Percentiles rank a stretch among this genome's conserved stretches.
phyloP scores from a whole-genome alignment of 106 monocot species.

The Triglochin maritima region DNA sequence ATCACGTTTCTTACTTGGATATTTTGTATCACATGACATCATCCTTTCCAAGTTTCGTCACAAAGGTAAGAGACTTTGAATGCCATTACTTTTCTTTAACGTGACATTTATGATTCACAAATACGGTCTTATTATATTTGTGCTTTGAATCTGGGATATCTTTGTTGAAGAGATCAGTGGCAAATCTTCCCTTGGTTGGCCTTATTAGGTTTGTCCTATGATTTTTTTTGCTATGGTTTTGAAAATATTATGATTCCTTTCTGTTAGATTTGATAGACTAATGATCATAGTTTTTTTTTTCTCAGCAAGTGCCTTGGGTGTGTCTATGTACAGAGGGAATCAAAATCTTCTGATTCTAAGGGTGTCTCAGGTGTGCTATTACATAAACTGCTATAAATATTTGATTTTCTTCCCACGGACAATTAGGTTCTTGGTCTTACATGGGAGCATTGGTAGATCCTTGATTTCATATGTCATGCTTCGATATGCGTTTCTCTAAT shows the following conservation, averaged over 20 bases:
- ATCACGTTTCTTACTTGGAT: conserved; percentile 28
- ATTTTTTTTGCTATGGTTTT: background rate
- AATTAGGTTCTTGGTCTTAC: too few species aligned
- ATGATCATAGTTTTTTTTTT: background rate
- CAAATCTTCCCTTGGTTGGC: conserved; percentile 79
- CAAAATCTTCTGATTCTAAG: conserved; percentile 65
- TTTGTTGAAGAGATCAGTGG: conserved; percentile 83
- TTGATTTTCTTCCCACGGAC: too few species aligned
- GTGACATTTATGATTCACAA: background rate
- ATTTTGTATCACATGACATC: conserved; percentile 31
- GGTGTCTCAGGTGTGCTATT: conserved; percentile 67
- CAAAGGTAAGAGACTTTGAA: conserved; percentile 42
- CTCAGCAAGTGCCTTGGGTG: conserved; percentile 96
- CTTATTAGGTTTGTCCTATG: conserved; percentile 59
- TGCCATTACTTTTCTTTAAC: background rate
- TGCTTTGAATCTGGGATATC: background rate
- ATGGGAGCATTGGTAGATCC: too few species aligned
- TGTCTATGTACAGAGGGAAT: conserved; percentile 89
- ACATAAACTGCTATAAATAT: too few species aligned
- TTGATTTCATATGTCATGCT: too few species aligned
- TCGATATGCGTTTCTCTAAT: too few species aligned
- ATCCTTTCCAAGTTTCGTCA: conserved; percentile 44
- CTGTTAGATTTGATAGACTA: too few species aligned
- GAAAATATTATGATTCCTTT: background rate
- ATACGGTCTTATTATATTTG: background rate